Conservation (phyloP, 2,329 filamentous ascomycete genomes). For the Fusarium sublunatum region DNA sequence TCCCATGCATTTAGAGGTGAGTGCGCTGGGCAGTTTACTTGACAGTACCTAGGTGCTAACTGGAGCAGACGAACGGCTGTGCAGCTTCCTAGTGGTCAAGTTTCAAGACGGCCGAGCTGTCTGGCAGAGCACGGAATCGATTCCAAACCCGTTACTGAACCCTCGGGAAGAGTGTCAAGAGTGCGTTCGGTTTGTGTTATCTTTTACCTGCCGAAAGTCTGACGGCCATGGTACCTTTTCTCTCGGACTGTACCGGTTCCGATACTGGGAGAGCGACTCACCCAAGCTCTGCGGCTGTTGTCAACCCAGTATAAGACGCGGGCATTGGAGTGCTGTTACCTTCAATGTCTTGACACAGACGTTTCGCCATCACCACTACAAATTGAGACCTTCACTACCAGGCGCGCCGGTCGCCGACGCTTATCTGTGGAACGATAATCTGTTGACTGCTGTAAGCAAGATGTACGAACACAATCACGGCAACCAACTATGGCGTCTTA, state of each 20-base stretch:
- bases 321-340: conserved; percentile 26
- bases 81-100: conserved; percentile 22
- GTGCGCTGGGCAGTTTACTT: not conserved
- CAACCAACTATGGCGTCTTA: not conserved
- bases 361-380: conserved; percentile 27
- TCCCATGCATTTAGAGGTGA: conserved; percentile 11
- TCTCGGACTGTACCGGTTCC: conserved; percentile 23
- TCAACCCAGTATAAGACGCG: conserved; percentile 6
- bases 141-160: conserved; percentile 26
- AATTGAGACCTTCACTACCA: no score
- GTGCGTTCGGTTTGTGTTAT: not conserved
- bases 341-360: conserved; percentile 37
- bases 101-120: conserved; percentile 17
- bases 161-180: not conserved
- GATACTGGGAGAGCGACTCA: not conserved
- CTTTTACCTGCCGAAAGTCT: conserved; percentile 21
- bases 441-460: conserved; percentile 9
- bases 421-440: conserved; percentile 29
- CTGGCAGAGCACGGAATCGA: conserved; percentile 12
- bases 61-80: conserved; percentile 2
- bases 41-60: not conserved
- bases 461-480: not conserved
- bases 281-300: conserved; percentile 12
- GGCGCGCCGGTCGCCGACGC: not conserved
- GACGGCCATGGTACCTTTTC: conserved; percentile 33